Base-by-base conservation (phyloP, 352 stramenopile species). In the Pythium coloratum region DNA sequence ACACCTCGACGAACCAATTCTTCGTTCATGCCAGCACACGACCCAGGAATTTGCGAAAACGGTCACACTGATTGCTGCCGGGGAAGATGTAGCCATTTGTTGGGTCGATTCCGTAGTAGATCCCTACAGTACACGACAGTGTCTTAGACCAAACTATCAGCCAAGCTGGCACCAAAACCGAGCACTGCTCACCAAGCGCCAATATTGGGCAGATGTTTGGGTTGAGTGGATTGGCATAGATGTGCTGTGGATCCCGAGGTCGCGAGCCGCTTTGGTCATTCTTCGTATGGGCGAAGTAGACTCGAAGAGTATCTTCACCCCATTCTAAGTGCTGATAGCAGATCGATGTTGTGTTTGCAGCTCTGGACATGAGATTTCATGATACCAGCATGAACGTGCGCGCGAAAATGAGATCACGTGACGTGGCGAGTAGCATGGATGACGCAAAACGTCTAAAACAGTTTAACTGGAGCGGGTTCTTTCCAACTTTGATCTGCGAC, bases 231-330 rank as follows among this genome's bases (percentile, higher is more conserved):
- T 81, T 78, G 24, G 70, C 61, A 38, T 79, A 81, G 8, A 78
- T 30, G 42, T 78, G 73, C 12, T 55, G 62, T 18, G 73, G 71
- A 53, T 83, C 73, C 3, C 58, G 55, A 30, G 69, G 63, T 1
- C 62, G 38, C 6, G 50, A 59, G 9, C 66, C 73, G 10, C 46
- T 24, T 53, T 83, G 66, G 20, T 78, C 62, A 7, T 71, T 79
- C 34, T 81, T 79, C 65, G 73, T 78, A 28, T 82, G 65, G 0
- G 72, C 64, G 40, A 81, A 83, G 49, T 70, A 76, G 0, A 81
- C 68, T 18, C 67, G 59, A 0, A 79, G 36, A 14, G 76, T 64
- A 65, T 83, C 73, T 14, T 75, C 67, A 0, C 56, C 34, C 59
- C 58, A 83, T 20, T 71, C 59, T 2, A 81, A 40, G 44, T 79